Evolutionary conservation across 2,329 filamentous ascomycete species (phyloP).

Genomic region (Diaporthe citrichinensis): DNA sequence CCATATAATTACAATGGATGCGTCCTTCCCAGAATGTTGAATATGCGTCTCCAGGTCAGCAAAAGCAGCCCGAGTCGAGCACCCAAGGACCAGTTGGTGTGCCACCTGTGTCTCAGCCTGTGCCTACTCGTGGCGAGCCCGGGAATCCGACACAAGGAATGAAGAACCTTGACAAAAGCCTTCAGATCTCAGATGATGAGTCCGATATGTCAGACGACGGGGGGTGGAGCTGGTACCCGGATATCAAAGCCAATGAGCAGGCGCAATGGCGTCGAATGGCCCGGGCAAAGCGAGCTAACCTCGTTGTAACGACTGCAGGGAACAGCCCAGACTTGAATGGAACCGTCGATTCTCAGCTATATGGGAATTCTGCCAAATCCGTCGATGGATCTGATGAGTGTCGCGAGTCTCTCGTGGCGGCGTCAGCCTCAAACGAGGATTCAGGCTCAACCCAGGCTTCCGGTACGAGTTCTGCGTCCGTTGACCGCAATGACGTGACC

Average conservation of each 20-base stretch:
- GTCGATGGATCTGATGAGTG: no score
- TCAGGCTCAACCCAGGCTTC: not conserved
- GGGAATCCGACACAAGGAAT: no score
- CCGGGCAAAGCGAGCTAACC: not conserved
- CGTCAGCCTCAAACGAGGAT: not conserved
- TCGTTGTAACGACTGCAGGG: not conserved
- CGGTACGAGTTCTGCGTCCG: no score
- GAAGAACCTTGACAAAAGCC: no score
- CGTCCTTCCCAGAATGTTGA: no score
- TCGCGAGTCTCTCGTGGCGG: not conserved
- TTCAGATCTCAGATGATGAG: not conserved
- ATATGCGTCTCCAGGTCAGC: no score
- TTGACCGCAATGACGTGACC: not conserved
- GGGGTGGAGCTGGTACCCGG: not conserved
- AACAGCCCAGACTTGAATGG: not conserved
- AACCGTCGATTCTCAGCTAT: accelerated
- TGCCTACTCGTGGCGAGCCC: no score
- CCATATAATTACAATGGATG: not conserved
- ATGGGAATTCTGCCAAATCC: accelerated
- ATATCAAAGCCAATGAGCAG: not conserved
- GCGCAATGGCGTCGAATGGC: not conserved
- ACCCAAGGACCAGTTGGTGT: no score
- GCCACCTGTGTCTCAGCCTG: no score
- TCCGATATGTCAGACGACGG: not conserved
- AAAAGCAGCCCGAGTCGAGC: no score